Evolutionary conservation across 257 asterid species (phyloP).

Genomic region (Nemophila menziesii): DNA sequence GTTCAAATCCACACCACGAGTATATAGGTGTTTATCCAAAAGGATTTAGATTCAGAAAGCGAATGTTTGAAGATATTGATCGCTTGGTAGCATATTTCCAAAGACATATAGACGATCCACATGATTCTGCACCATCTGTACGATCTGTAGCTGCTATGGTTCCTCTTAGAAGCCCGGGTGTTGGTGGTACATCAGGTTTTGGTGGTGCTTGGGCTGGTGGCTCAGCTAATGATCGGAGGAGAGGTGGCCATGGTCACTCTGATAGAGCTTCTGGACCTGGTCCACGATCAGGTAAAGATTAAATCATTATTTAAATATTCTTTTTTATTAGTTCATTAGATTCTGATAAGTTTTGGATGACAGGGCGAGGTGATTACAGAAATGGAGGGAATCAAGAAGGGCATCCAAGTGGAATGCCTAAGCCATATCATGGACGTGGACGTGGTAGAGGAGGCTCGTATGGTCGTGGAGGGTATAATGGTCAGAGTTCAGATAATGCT

Average conservation of each 20-base stretch:
- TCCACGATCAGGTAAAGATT: constrained; percentile 47
- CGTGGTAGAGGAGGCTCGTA: constrained; percentile 31
- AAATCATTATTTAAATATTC: neutral
- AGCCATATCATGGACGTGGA: constrained; percentile 38
- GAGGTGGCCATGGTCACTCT: constrained; percentile 58
- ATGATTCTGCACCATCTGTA: constrained; percentile 55
- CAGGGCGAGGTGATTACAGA: constrained; percentile 73
- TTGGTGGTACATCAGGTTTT: constrained; percentile 62
- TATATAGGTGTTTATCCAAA: constrained; percentile 86
- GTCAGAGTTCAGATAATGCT: constrained; percentile 37
- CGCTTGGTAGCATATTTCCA: constrained; percentile 83
- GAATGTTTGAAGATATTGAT: constrained; percentile 84
- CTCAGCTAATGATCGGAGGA: constrained; percentile 57
- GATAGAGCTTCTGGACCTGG: constrained; percentile 41
- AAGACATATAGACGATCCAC: constrained; percentile 81
- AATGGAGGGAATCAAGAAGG: constrained; percentile 46
- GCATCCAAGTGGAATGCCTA: constrained; percentile 46
- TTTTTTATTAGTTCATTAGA: neutral
- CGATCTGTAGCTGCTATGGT: constrained; percentile 90
- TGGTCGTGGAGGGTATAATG: constrained; percentile 41
- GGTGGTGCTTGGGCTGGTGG: constrained; percentile 69
- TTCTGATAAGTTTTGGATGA: constrained; percentile 5
- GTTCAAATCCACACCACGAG: constrained; percentile 93
- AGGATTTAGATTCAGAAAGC: constrained; percentile 82
- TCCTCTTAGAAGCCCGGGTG: constrained; percentile 79